Evolutionary conservation across 78 protist species (phyloP), one percentile per base, ranked within the genome.

Genomic region (Parvularia atlantis): DNA sequence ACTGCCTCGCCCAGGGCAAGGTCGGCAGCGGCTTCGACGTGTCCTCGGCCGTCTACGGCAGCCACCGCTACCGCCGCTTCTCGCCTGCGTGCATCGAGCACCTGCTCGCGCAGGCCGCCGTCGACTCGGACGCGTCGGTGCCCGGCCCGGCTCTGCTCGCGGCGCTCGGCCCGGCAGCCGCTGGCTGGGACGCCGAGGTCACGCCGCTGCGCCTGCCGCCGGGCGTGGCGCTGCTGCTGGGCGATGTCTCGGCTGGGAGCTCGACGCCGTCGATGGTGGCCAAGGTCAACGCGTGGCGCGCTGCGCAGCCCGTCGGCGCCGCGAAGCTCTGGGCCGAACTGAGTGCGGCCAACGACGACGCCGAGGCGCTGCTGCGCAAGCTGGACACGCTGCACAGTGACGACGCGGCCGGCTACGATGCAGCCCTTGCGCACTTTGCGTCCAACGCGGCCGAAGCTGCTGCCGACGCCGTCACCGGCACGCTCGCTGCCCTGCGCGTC

Each of bases 1-100:
- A 89, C 75, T 83, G 89, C 53, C 50, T 61, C 14, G 90, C 94
- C 9, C 94, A 89, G 59, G 91, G 89, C 35, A 84, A 84, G 64
- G 70, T 89, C 31, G 94, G 94, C 28, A 70, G 82, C 62, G 94
- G 94, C 20, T 89, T 89, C 61, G 94, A 89, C 64, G 85, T 89
- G 33, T 60, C 79, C 36, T 36, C 90, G 17, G 90, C 94, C 7
- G 71, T 69, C 16, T 84, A 57, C 60, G 94, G 94, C 36, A 54
- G 84, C 39, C 81, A 77, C 24, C 58, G 46, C 5, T 89, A 86
- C 81, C 2, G 26, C 19, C 66, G 93, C 59, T 85, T 76, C 85
- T 69, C 86, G 35, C 88, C 90, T 0, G 62, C 37, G 41, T 2
- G 68, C 14, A 0, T 35, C 17, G 6, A 5, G 46, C 1, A 4